Evolutionary conservation across 208 protist genomes (phyloP).

Genomic region (Novymonas esmeraldas): DNA sequence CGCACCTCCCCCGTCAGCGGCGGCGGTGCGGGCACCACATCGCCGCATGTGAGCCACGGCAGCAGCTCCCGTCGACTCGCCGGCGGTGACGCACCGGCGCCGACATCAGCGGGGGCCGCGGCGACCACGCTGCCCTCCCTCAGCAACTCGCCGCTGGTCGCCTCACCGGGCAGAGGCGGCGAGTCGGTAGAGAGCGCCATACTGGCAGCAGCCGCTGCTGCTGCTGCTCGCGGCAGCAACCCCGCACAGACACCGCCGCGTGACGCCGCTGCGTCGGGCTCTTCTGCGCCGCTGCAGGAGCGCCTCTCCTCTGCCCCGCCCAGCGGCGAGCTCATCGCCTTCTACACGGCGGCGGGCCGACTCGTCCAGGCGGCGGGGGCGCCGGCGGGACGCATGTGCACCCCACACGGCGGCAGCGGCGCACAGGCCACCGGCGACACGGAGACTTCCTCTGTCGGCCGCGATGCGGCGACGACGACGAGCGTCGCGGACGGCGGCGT

Average conservation of each 20-base stretch:
- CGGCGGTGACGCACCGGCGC: too few species aligned
- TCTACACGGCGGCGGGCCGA: constrained; percentile 13
- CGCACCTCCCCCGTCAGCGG: neutral
- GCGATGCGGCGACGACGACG: too few species aligned
- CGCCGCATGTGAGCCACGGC: too few species aligned
- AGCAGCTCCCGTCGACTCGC: too few species aligned
- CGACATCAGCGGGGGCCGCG: too few species aligned
- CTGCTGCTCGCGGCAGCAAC: neutral
- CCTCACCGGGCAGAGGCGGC: neutral
- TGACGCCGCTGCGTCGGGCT: neutral
- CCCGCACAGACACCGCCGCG: neutral
- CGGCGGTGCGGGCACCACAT: neutral
- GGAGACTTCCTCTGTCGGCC: too few species aligned
- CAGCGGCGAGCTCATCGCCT: neutral
- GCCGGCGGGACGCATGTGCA: neutral
- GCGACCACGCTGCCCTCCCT: constrained; percentile 10
- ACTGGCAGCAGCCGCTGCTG: neutral
- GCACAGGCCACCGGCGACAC: neutral
- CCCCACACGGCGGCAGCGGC: too few species aligned
- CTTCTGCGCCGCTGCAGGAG: neutral
- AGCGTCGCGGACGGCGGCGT: too few species aligned
- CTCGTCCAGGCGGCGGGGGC: neutral
- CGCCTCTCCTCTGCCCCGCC: constrained; percentile 3
- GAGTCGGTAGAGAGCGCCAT: neutral
- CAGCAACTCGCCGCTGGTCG: constrained; percentile 7